Percentiles rank a stretch among this genome's conserved stretches.
These are phyloP conservation scores for Hymenoscyphus scutula DNA, from an alignment of 2,329 filamentous ascomycete genomes.

Conservation along the genomic window DNA sequence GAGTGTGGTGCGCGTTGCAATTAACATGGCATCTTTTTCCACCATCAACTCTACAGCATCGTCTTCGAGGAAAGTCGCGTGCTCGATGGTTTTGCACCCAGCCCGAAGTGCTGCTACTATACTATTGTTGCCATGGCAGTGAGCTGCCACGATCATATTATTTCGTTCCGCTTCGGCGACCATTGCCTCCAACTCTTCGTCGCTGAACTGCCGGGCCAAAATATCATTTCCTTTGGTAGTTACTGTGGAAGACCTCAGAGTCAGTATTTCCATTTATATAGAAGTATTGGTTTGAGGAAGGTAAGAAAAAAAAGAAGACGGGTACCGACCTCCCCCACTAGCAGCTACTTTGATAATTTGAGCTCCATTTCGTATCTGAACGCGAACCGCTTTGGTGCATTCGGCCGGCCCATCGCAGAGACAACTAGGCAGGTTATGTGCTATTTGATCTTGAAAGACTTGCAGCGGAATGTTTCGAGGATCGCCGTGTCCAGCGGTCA, in stretches of 20 bases:
- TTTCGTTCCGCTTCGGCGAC: slow-evolving; percentile 44
- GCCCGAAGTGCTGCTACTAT: slow-evolving; percentile 46
- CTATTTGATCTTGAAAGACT: slow-evolving; percentile 5
- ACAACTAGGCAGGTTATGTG: slow-evolving; percentile 36
- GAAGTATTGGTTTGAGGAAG: background rate
- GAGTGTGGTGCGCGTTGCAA: slow-evolving; percentile 45
- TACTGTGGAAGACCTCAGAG: background rate
- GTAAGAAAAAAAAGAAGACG: background rate
- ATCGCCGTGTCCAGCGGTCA: slow-evolving; percentile 51
- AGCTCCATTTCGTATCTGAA: slow-evolving; percentile 46
- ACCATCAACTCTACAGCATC: slow-evolving; percentile 45
- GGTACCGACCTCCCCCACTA: slow-evolving; percentile 38
- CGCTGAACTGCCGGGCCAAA: slow-evolving; percentile 44
- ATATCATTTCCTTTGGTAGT: slow-evolving; percentile 39
- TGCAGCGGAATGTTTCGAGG: slow-evolving; percentile 4
- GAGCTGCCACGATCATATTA: slow-evolving; percentile 43
- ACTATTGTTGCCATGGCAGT: slow-evolving; percentile 46
- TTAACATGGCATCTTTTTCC: slow-evolving; percentile 44
- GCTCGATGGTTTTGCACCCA: slow-evolving; percentile 47
- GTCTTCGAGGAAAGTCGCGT: slow-evolving; percentile 47
- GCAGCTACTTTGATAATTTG: slow-evolving; percentile 48
- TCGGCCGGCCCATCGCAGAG: slow-evolving; percentile 48
- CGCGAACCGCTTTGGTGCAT: slow-evolving; percentile 43
- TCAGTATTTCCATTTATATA: background rate
- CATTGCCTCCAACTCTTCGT: slow-evolving; percentile 44